Conservation (phyloP, 306 rosid genomes). For the Heteromeles arbutifolia region DNA sequence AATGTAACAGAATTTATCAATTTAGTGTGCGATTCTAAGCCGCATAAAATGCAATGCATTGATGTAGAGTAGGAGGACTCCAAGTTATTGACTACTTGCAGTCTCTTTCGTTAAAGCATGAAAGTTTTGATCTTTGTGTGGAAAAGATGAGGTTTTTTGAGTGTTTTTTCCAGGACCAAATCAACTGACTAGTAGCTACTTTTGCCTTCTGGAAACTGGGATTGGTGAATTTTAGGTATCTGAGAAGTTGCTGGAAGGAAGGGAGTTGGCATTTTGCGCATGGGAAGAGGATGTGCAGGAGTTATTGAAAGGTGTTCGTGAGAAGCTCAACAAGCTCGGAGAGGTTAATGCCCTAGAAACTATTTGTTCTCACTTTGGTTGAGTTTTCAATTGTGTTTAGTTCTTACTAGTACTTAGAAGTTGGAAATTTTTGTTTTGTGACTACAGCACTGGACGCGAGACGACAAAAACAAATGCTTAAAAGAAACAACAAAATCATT, state of each 20-base stretch:
- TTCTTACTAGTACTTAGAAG: neutral
- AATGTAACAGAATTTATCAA: no score
- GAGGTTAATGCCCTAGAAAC: slow-evolving; percentile 37
- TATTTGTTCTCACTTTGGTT: neutral
- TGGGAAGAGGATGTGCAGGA: slow-evolving; percentile 68
- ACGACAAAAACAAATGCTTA: slow-evolving; percentile 69
- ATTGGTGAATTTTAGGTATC: slow-evolving; percentile 47
- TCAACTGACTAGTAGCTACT: neutral
- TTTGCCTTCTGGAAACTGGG: neutral
- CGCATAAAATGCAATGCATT: neutral
- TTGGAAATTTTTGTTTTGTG: slow-evolving; percentile 8
- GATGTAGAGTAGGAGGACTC: neutral
- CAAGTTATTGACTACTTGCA: neutral
- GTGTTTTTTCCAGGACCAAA: neutral
- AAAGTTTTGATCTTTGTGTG: neutral
- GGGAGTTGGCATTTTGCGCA: slow-evolving; percentile 61
- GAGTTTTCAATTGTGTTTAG: neutral
- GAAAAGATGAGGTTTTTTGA: neutral
- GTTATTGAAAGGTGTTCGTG: slow-evolving; percentile 59
- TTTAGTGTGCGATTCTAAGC: no score
- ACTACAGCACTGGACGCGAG: slow-evolving; percentile 78
- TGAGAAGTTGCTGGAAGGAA: slow-evolving; percentile 57
- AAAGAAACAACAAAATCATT: slow-evolving; percentile 81
- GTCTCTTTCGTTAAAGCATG: neutral
- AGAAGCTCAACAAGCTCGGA: slow-evolving; percentile 73